Percentiles rank a stretch among this genome's conserved stretches.
These are phyloP conservation scores for Pseudogymnoascus verrucosus DNA, from an alignment of 2,329 filamentous ascomycete species.

Conservation along the genomic window DNA sequence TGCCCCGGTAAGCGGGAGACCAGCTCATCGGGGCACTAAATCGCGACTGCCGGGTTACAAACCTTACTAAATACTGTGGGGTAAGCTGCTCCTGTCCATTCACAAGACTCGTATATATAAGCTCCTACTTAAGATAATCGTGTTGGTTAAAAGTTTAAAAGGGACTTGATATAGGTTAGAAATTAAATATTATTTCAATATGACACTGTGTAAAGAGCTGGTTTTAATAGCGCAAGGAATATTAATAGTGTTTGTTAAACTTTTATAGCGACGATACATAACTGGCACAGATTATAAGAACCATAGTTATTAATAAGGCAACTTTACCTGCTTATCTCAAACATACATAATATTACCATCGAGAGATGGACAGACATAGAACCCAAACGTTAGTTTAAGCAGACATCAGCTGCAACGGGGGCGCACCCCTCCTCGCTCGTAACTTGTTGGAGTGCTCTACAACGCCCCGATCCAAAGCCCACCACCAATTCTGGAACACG, in stretches of 20 bases:
- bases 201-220: not conserved
- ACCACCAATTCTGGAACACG: slow-evolving; percentile 16
- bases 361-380: not conserved
- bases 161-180: not conserved
- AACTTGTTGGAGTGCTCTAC: slow-evolving; percentile 14
- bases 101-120: not conserved
- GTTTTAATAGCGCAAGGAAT: not conserved
- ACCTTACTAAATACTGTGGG: not conserved
- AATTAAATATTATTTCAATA: not conserved
- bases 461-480: slow-evolving; percentile 14
- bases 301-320: not conserved
- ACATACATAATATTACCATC: not conserved
- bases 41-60: not conserved
- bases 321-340: not conserved
- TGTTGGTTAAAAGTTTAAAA: not conserved
- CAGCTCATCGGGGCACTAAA: no score
- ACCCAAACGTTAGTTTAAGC: not conserved
- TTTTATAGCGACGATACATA: no score
- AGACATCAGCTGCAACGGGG: slow-evolving; percentile 1
- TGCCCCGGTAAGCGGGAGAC: not conserved
- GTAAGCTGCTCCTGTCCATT: not conserved
- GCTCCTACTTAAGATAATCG: not conserved
- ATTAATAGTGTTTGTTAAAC: not conserved
- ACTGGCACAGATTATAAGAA: not conserved
- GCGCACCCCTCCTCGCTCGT: slow-evolving; percentile 12